phyloP scores from a whole-genome alignment of 768 basidiomycete species.

The Rossbeevera mucosa region DNA sequence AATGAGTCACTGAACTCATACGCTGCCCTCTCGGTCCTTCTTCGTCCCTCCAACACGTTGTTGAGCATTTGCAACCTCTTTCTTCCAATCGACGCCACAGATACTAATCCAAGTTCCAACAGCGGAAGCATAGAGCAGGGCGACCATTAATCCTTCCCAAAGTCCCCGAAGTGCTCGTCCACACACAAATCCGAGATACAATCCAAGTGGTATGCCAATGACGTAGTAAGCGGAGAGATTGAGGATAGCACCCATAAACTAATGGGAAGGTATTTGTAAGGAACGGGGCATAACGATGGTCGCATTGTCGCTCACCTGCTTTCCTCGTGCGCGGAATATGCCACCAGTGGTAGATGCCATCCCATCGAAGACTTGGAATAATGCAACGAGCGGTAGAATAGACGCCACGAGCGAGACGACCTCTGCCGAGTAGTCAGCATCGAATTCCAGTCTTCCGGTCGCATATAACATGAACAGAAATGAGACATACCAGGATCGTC shows the following conservation, averaged over 20 bases:
- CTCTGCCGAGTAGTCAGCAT: slow-evolving; percentile 30
- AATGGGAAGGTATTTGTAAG: neutral
- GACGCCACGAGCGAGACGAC: slow-evolving; percentile 46
- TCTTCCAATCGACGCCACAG: slow-evolving; percentile 61
- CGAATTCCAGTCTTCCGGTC: neutral
- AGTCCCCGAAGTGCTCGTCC: slow-evolving; percentile 64
- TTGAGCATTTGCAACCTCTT: slow-evolving; percentile 37
- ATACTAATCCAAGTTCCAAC: slow-evolving; percentile 53
- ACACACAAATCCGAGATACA: slow-evolving; percentile 66
- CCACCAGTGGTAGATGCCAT: slow-evolving; percentile 63
- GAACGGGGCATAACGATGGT: neutral
- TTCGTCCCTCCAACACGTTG: slow-evolving; percentile 37
- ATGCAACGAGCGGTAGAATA: slow-evolving; percentile 69
- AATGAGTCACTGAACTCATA: no score
- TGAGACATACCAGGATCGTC: slow-evolving; percentile 46
- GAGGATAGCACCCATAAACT: slow-evolving; percentile 72
- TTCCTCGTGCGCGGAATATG: slow-evolving; percentile 78
- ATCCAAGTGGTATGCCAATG: slow-evolving; percentile 77
- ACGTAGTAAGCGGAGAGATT: slow-evolving; percentile 66
- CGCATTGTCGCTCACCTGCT: slow-evolving; percentile 43
- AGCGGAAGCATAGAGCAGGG: slow-evolving; percentile 58
- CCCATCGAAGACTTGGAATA: slow-evolving; percentile 87
- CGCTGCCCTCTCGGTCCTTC: slow-evolving; percentile 24
- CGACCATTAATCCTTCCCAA: slow-evolving; percentile 77
- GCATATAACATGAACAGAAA: neutral